Evolutionary conservation across 495 filamentous ascomycete genomes (phyloP), one percentile per base, ranked within the genome.

Genomic region (Saxispiralis lemnorum): DNA sequence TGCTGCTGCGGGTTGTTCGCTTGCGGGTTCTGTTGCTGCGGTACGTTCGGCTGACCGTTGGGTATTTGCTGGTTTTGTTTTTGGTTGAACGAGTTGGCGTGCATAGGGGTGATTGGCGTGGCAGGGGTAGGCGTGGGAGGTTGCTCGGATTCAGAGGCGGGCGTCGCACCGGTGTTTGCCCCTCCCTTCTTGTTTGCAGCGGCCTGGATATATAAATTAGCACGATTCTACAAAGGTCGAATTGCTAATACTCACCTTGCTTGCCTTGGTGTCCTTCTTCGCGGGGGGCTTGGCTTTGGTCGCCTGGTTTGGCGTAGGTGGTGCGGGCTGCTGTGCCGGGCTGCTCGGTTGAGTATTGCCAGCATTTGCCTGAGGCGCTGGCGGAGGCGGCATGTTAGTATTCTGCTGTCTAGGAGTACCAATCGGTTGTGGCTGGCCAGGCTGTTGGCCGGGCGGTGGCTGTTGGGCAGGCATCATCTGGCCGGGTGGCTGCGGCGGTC

Each of bases 41-140:
- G 64, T 24, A 63, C 53, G 13, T 60, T 53, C 43, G 55, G 41
- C 45, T 70, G 68, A 30, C 66, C 62, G 47, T 67, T 71, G 13
- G 57, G 58, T 33, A 57, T 58, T 42, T 62, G 60, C 31, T 66
- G 63, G 35, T 66, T 68, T 56, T 73, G 73, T 34, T 69, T 70
- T 44, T 68, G 66, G 51, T 68, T 71, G 51, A 76, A 81, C 2
- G 73, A 73, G 14, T 69, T 62, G 2, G 67, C 62, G 59, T 86
- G 76, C 51, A 76, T 73, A n/a, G 88, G 81, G 4, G 83, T 94
- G 45, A 85, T 83, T 1, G 88, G 88, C 1, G 85, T 88, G 4
- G 79, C 72, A 1, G 84, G 83, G 1, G 83, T 83, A 11, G 81
- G 81, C 7, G 81, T 80, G 28, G 83, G 79, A 6, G 78, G 72